Evolutionary conservation across 139 green algal genomes (phyloP), one percentile per base, ranked within the genome.

Genomic region (Monoraphidium neglectum): DNA sequence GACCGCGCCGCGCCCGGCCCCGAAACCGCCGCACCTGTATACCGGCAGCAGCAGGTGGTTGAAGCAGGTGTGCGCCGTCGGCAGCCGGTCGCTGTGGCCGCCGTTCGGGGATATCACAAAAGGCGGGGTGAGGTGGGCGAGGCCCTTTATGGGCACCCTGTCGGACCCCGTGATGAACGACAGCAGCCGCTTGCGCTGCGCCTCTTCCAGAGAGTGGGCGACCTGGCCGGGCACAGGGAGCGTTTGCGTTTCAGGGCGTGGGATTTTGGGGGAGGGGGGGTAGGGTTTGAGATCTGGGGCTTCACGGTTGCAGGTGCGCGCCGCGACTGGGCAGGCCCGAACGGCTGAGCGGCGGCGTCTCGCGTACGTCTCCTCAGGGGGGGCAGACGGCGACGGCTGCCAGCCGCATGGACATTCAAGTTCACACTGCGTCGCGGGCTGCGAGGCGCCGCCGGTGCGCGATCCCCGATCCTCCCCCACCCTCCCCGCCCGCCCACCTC

Each of bases 21-120:
- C 24, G 16, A 4, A 70, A 73, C 24, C 47, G n/a, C n/a, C n/a
- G n/a, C n/a, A n/a, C n/a, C n/a, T 77, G 81, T 97, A 97, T 26
- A 89, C 85, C 1, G 93, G 93, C 77, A 98, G 80, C 63, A 98
- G 82, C 73, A 98, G 83, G 71, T 91, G 81, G 81, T 98, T 97
- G 90, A 97, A 98, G 87, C 94, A 98, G 26, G 94, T 97, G 85
- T 97, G 93, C 0, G 92, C 90, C 2, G 92, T 95, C 30, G 94
- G 94, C 69, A 95, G 84, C 1, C 89, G 46, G 26, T 33, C 13
- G 64, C 24, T 40, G 36, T 75, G 35, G 38, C 53, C 56, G 26
- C 75, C 54, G 15, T 74, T 71, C 28, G 61, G 67, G 61, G 46
- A 79, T 76, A 89, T 85, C 56, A 90, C 87, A 61, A 92, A 89